These are phyloP conservation scores for Cercophora scortea DNA, from an alignment of 495 filamentous ascomycete species.

Conservation along the genomic window DNA sequence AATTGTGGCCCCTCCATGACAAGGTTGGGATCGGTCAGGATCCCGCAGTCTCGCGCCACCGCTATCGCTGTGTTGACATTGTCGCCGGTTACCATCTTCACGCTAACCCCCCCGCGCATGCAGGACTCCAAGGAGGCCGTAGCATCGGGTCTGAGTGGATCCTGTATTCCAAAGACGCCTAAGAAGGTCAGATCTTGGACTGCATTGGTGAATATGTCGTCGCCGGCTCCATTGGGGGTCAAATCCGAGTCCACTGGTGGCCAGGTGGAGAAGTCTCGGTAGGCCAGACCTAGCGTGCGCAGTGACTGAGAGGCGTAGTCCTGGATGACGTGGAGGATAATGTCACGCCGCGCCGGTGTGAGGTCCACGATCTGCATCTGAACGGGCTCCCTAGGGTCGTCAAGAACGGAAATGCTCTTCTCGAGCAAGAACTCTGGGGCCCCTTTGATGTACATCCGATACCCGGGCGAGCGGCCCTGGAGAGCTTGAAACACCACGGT, in stretches of 20 bases:
- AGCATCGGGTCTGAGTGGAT: constrained; percentile 69
- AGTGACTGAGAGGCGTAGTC: constrained; percentile 64
- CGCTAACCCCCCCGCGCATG: constrained; percentile 71
- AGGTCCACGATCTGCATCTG: constrained; percentile 11
- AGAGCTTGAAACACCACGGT: constrained; percentile 48
- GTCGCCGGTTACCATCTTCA: constrained; percentile 89
- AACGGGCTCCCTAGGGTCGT: constrained; percentile 28
- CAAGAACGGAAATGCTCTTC: constrained; percentile 51
- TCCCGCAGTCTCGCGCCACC: constrained; percentile 78
- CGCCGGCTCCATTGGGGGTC: constrained; percentile 47
- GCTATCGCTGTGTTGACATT: constrained; percentile 80
- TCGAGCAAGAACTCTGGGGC: constrained; percentile 62
- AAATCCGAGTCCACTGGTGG: constrained; percentile 56
- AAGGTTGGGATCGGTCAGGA: constrained; percentile 65
- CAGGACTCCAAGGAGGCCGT: constrained; percentile 67
- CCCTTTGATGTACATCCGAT: constrained; percentile 62
- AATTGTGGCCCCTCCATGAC: constrained; percentile 82
- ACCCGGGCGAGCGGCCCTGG: constrained; percentile 26
- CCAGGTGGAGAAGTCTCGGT: constrained; percentile 70
- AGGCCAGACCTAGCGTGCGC: constrained; percentile 67
- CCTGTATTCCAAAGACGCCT: constrained; percentile 68
- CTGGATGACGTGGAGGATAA: constrained; percentile 49
- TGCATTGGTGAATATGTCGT: constrained; percentile 48
- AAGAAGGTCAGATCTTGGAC: constrained; percentile 62
- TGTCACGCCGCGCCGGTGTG: constrained; percentile 42